phyloP scores from a whole-genome alignment of 305 asterid genomes.

The Andrographis paniculata region DNA sequence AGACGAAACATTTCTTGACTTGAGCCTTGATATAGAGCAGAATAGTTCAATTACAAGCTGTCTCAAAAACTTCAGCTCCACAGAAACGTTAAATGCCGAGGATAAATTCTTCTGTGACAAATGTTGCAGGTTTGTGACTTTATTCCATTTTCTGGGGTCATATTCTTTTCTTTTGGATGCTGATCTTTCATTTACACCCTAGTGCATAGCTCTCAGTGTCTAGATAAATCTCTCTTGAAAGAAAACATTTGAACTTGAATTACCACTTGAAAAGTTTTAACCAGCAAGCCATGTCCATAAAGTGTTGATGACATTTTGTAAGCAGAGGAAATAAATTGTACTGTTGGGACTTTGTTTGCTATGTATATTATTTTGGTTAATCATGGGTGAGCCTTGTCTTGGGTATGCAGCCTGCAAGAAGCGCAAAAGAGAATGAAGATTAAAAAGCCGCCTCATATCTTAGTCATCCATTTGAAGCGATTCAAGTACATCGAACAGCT shows the following conservation, averaged over 20 bases:
- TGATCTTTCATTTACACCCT: too few relatives aligned
- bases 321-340: too few relatives aligned
- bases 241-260: background rate
- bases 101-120: conserved; percentile 93
- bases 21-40: conserved; percentile 93
- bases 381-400: conserved; percentile 4
- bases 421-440: conserved; percentile 66
- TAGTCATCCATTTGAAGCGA: conserved; percentile 87
- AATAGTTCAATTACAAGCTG: conserved; percentile 90
- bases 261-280: background rate
- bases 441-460: conserved; percentile 74
- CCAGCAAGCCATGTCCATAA: background rate
- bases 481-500: conserved; percentile 88
- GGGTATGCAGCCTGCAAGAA: conserved; percentile 69
- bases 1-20: conserved; percentile 84
- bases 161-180: too few relatives aligned
- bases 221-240: too few relatives aligned
- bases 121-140: conserved; percentile 65
- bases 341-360: too few relatives aligned
- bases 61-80: conserved; percentile 81
- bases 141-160: background rate
- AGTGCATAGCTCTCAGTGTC: too few relatives aligned
- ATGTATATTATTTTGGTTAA: too few relatives aligned
- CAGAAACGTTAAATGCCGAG: conserved; percentile 85
- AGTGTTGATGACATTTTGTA: background rate